Evolutionary conservation across 192 early-diverging fungal genomes (phyloP).

Genomic region (Gryganskiella cystojenkinii): DNA sequence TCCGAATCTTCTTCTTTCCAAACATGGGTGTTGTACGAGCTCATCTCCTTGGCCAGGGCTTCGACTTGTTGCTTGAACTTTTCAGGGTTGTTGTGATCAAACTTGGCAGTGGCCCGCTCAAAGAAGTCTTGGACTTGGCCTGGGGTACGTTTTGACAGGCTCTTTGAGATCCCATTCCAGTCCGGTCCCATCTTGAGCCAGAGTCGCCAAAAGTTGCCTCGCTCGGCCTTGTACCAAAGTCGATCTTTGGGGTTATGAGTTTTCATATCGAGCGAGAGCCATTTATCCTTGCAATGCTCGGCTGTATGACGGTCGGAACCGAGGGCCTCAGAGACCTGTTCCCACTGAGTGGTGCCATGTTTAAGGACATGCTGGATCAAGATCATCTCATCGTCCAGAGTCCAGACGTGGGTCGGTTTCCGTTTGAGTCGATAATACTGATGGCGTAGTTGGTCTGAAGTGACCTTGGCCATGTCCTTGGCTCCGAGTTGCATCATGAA

Average conservation of each 20-base stretch:
- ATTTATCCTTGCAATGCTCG: constrained; percentile 31
- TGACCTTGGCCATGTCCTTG: constrained; percentile 43
- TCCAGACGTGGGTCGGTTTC: constrained; percentile 8
- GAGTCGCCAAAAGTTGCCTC: constrained; percentile 36
- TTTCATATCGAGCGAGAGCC: constrained; percentile 33
- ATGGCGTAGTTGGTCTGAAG: constrained; percentile 33
- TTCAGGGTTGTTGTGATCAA: constrained; percentile 6
- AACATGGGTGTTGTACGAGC: neutral
- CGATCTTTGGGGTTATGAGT: constrained; percentile 11
- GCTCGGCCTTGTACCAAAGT: constrained; percentile 37
- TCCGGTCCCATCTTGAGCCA: constrained; percentile 21
- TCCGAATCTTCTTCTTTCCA: constrained; percentile 48
- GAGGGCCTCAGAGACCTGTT: constrained; percentile 15
- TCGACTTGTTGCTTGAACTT: neutral
- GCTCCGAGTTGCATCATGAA: constrained; percentile 47
- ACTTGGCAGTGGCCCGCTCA: neutral
- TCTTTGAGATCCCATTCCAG: constrained; percentile 14
- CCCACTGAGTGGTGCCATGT: constrained; percentile 31
- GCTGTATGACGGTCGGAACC: constrained; percentile 11
- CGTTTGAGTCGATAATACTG: constrained; percentile 27
- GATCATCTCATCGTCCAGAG: constrained; percentile 28
- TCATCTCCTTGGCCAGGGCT: constrained; percentile 4
- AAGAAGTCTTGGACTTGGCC: constrained; percentile 16
- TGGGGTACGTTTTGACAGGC: constrained; percentile 8
- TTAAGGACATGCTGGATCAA: constrained; percentile 48